Conservation (phyloP, 1,139 yeast species). For the Saccharomyces pastorianus region DNA sequence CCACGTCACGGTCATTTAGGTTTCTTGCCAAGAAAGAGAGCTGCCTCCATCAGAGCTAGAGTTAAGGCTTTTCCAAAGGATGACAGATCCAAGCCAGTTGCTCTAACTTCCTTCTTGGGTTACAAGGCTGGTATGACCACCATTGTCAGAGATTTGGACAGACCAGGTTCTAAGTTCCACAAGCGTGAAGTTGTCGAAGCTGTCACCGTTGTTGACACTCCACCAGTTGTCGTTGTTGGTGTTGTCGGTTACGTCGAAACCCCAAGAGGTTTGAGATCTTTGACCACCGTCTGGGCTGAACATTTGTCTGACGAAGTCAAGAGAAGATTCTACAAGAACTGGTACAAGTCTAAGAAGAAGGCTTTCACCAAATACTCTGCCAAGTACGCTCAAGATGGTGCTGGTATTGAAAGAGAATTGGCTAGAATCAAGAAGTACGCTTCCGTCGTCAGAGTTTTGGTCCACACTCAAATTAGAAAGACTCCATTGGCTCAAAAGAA, state of each 20-base stretch:
- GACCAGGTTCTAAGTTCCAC: slow-evolving; percentile 99
- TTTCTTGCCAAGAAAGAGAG: slow-evolving; percentile 99
- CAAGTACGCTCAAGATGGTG: slow-evolving; percentile 86
- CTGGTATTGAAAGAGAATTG: slow-evolving; percentile 88
- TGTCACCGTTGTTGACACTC: slow-evolving; percentile 98
- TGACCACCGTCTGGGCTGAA: slow-evolving; percentile 99
- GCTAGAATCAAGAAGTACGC: slow-evolving; percentile 99
- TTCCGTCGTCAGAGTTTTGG: slow-evolving; percentile 96
- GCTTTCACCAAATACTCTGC: slow-evolving; percentile 99
- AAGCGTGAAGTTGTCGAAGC: slow-evolving; percentile 99
- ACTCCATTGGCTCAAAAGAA: slow-evolving; percentile 98
- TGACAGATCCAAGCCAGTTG: slow-evolving; percentile 96
- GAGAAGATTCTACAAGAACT: slow-evolving; percentile 99
- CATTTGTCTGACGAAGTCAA: slow-evolving; percentile 97
- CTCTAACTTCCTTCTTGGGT: slow-evolving; percentile 98
- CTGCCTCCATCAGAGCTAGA: slow-evolving; percentile 97
- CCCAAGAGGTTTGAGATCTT: slow-evolving; percentile 99
- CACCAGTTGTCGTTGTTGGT: slow-evolving; percentile 98
- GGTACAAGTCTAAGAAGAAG: slow-evolving; percentile 99
- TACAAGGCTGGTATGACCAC: slow-evolving; percentile 99
- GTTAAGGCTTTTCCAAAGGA: slow-evolving; percentile 99
- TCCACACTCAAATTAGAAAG: slow-evolving; percentile 99
- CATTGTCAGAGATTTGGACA: slow-evolving; percentile 98
- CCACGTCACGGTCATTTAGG: slow-evolving; percentile 99
- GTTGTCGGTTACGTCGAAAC: slow-evolving; percentile 99